Evolutionary conservation across 495 filamentous ascomycete genomes (phyloP), one percentile per base, ranked within the genome.

Genomic region (Acidomyces sp.): DNA sequence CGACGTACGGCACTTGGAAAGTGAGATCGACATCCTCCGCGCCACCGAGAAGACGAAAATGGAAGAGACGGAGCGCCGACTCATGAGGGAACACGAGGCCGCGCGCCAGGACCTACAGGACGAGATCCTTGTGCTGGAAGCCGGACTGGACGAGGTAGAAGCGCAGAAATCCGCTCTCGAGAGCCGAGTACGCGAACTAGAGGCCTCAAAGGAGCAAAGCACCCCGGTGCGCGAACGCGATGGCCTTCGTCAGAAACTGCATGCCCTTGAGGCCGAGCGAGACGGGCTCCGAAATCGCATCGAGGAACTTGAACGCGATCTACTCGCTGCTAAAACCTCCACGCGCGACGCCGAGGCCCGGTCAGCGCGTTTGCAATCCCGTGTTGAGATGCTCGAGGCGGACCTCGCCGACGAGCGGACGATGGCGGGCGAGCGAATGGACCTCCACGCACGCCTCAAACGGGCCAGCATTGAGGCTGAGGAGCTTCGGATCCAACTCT

Each of bases 401-500:
- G 46, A 52, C 15, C 23, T 54, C 16, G 26, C 31, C 2, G 49
- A 54, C 11, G 51, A 58, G 37, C 51, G 43, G 24, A 41, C 55
- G 11, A 32, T 58, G 4, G 45, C 52, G 11, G 34, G 33, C 15
- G 42, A 50, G 26, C 18, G 45, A 13, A 34, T 30, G 15, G 51
- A 49, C 13, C n/a, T 51, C 11, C 75, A 80, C 43, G 72, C 78
- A 33, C 59, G 74, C 22, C 68, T 82, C 34, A 78, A 77, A 51
- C 65, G 66, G 15, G 70, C 77, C n/a, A 81, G 75, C 30, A 62
- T 79, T 2, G 72, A 79, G 46, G 71, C 74, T 73, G 46, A 41
- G 30, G 29, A 46, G 6, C 34, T 34, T 17, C 41, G 34, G 22
- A 12, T 49, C 20, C 39, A 50, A 23, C 34, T 50, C 37, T 37